Base-by-base conservation (phyloP, 2,329 filamentous ascomycete genomes). In the Teratosphaeria destructans region DNA sequence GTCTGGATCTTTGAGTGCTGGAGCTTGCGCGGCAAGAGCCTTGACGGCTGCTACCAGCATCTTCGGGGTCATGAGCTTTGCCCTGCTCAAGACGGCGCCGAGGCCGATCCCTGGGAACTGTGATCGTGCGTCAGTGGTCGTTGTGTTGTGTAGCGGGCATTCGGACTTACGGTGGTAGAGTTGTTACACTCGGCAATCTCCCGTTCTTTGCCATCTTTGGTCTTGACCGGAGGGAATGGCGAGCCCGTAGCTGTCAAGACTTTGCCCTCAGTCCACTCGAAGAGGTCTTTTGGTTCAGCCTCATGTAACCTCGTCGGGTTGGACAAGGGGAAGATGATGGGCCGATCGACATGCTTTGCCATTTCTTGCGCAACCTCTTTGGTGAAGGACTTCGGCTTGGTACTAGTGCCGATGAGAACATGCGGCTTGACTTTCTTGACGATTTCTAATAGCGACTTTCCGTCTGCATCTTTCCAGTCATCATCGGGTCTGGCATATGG, bases 241-340 rank as follows among this genome's bases (percentile, higher is more conserved):
- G 86, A 90, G 4, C 91, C 91, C 0, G 91, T 95, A 0, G 91
- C 89, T 3, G 94, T 85, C 3, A 95, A 79, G 0, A 85, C 90
- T 64, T 84, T 85, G 1, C 90, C 90, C 52, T 87, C 75, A 0
- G 89, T 93, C 91, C 90, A 95, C 2, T 82, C 73, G 58, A 87
- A 84, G 26, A 96, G 76, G 70, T 95, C 89, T 16, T 83, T 77
- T 0, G 91, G 91, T 7, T 85, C 82, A 1, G 90, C 91, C 73
- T 95, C 91, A 70, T 95, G 90, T 0, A 95, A 81, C 1, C 83
- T 79, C 0, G 90, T 96, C 0, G 91, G 91, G 72, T 95, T 95
- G 2, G 88, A 93, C 1, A 95, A 81, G 0, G 91, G 91, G 61
- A 95, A 84, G 69, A 96, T 87, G 71, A 95, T 93, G n/a, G 90